These are phyloP conservation scores for Rhynchosporium secalis DNA, from an alignment of 2,329 filamentous ascomycete species.

Conservation along the genomic window DNA sequence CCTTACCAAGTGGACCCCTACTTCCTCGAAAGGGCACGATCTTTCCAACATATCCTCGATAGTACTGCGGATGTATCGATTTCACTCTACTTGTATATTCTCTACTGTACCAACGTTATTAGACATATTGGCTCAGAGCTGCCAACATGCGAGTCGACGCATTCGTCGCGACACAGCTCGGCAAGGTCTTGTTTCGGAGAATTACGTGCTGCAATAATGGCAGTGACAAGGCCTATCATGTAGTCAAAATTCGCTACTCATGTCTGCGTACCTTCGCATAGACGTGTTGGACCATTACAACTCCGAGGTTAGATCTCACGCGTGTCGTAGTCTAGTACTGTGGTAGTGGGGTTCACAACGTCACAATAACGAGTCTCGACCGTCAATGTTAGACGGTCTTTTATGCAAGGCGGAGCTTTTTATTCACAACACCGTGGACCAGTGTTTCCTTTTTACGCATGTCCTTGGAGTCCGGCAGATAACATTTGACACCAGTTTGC, in stretches of 20 bases:
- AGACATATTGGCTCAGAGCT: not conserved
- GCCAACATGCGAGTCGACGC: not conserved
- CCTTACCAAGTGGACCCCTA: constrained; percentile 8
- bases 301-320: not conserved
- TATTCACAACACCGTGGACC: not conserved
- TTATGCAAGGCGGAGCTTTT: not conserved
- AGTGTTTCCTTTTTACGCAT: not conserved
- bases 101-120: not conserved
- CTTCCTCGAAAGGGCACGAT: not conserved
- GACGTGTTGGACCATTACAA: not conserved
- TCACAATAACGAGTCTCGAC: constrained; percentile 1
- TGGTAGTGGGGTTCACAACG: not conserved
- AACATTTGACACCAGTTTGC: not conserved
- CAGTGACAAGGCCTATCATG: not conserved
- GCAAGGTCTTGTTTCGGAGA: constrained; percentile 2
- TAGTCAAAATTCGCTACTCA: not conserved
- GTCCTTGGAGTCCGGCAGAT: not conserved
- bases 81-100: not conserved
- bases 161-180: not conserved
- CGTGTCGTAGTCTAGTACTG: no score
- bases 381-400: not conserved
- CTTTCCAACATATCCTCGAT: constrained; percentile 1
- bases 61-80: constrained; percentile 6
- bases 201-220: not conserved
- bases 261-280: not conserved